These are phyloP conservation scores for Leccinum pachyderme DNA, from an alignment of 1,284 basidiomycete species.

Conservation along the genomic window DNA sequence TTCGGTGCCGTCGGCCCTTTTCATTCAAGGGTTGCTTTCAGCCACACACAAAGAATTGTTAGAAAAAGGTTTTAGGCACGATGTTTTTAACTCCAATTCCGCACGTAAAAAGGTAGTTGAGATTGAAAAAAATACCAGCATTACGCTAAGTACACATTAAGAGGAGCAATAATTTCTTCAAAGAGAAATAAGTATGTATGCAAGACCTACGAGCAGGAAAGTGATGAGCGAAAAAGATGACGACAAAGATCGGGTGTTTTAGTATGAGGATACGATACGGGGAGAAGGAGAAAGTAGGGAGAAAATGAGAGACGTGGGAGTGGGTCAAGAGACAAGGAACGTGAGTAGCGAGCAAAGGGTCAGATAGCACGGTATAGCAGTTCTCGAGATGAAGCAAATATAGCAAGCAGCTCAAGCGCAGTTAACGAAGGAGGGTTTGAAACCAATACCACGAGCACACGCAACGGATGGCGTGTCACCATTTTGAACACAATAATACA, in stretches of 20 bases:
- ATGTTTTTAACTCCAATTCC: not conserved
- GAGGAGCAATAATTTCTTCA: slow-evolving; percentile 8
- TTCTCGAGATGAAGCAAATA: slow-evolving; percentile 12
- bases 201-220: not conserved
- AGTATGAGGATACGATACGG: slow-evolving; percentile 1
- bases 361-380: slow-evolving; percentile 12
- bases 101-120: not conserved
- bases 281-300: not conserved
- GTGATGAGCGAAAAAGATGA: slow-evolving; percentile 2
- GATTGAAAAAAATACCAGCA: slow-evolving; percentile 3
- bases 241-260: not conserved
- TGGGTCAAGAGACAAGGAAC: slow-evolving; percentile 5
- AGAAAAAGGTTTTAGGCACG: not conserved
- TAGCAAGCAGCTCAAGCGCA: not conserved
- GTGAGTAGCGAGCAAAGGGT: slow-evolving; percentile 5
- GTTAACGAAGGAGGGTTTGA: not conserved
- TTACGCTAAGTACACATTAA: slow-evolving; percentile 23
- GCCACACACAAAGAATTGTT: not conserved
- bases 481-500: slow-evolving; percentile 21
- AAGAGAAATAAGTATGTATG: slow-evolving; percentile 3
- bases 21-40: not conserved
- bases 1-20: slow-evolving; percentile 4
- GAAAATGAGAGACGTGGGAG: not conserved
- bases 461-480: slow-evolving; percentile 2
- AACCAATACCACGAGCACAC: slow-evolving; percentile 10